These are phyloP conservation scores for Selaginella moellendorffii DNA, from an alignment of 75 land plant species.

Conservation along the genomic window DNA sequence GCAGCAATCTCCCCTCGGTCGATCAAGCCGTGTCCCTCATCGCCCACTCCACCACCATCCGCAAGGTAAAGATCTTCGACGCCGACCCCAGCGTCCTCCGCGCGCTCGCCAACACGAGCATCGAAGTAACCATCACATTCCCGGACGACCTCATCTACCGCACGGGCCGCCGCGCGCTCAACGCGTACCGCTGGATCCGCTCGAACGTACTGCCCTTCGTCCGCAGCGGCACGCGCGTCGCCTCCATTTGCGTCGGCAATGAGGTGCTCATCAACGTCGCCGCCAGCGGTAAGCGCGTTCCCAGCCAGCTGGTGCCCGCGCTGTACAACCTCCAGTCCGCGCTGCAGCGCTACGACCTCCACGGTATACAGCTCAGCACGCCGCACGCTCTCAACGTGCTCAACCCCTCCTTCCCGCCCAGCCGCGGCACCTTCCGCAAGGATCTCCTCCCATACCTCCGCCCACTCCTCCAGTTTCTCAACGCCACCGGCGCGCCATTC, in stretches of 20 bases:
- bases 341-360: slow-evolving; percentile 40
- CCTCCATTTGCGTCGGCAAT: slow-evolving; percentile 54
- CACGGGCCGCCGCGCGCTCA: slow-evolving; percentile 43
- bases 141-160: slow-evolving; percentile 51
- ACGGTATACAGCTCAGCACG: slow-evolving; percentile 34
- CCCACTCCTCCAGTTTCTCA: slow-evolving; percentile 60
- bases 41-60: not conserved
- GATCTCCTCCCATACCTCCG: slow-evolving; percentile 31
- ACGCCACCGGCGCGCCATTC: slow-evolving; percentile 40
- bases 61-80: slow-evolving; percentile 15
- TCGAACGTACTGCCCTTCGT: slow-evolving; percentile 50
- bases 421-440: slow-evolving; percentile 46
- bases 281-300: not conserved
- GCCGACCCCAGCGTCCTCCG: slow-evolving; percentile 26
- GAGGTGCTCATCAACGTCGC: slow-evolving; percentile 25
- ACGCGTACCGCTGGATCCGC: slow-evolving; percentile 53
- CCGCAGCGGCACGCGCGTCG: slow-evolving; percentile 40
- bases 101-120: slow-evolving; percentile 61
- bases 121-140: slow-evolving; percentile 53
- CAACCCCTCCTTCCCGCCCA: slow-evolving; percentile 41
- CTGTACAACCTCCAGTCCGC: slow-evolving; percentile 45
- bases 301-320: slow-evolving; percentile 22
- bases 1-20: slow-evolving; percentile 10
- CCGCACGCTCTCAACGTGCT: slow-evolving; percentile 41
- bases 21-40: not conserved